Conservation (phyloP, 2,329 filamentous ascomycete genomes). For the Diaporthe aspalathi region DNA sequence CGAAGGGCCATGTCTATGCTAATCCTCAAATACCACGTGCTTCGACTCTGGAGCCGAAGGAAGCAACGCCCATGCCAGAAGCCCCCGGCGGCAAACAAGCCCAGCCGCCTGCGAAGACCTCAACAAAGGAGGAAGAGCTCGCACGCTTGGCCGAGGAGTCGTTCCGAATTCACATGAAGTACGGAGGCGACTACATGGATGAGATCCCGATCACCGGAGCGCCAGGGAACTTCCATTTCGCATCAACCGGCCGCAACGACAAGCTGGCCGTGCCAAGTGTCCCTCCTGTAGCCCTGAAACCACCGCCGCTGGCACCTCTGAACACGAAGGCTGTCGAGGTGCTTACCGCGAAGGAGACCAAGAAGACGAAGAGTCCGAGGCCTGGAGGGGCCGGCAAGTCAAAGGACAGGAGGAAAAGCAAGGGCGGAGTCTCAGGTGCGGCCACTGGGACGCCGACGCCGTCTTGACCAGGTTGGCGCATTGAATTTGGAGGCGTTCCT, state of each 20-base stretch:
- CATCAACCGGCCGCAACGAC: conserved; percentile 68
- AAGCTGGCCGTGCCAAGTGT: conserved; percentile 44
- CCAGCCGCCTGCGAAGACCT: conserved; percentile 48
- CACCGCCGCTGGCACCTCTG: conserved; percentile 48
- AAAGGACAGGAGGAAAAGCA: conserved; percentile 61
- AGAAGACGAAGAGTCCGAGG: conserved; percentile 57
- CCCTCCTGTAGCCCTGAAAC: conserved; percentile 38
- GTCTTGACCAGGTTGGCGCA: conserved; percentile 38
- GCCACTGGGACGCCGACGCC: conserved; percentile 42
- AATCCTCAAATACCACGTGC: conserved; percentile 48
- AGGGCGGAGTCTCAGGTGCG: conserved; percentile 44
- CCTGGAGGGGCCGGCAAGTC: conserved; percentile 53
- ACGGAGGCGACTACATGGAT: conserved; percentile 74
- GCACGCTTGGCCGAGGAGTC: conserved; percentile 66
- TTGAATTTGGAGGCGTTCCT: not conserved
- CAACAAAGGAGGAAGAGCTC: conserved; percentile 55
- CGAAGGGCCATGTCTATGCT: conserved; percentile 64
- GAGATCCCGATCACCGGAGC: conserved; percentile 75
- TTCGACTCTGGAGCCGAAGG: conserved; percentile 56
- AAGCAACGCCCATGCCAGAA: conserved; percentile 61
- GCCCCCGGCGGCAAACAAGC: conserved; percentile 44
- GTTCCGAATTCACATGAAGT: conserved; percentile 66
- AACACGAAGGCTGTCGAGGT: conserved; percentile 59
- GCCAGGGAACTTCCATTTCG: conserved; percentile 74
- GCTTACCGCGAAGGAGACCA: conserved; percentile 53